Evolutionary conservation across 306 rosid genomes (phyloP), one percentile per base, ranked within the genome.

Genomic region (Gastrolobium villosum): DNA sequence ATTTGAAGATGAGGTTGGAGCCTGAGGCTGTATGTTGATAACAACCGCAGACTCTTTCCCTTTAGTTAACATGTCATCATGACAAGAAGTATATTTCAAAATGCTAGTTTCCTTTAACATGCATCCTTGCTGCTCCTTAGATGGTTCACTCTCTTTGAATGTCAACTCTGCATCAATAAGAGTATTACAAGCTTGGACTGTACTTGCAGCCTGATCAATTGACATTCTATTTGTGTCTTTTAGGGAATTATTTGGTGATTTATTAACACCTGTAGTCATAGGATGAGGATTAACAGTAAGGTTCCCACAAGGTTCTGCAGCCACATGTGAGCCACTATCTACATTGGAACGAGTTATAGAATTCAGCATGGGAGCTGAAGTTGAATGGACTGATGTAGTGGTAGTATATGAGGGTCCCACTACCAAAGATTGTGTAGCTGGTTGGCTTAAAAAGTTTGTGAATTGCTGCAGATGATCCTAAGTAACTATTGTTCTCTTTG

Each of bases 361-460:
- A 86, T 87, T 93, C 20, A 65, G 84, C 92, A 95, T 85, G 37
- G 96, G 97, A 32, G 97, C 98, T 80, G 99, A 91, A 65, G 91
- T 83, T 50, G 93, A 90, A 85, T 92, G 87, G 54, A 92, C 94
- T 15, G 90, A 92, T 0, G 95, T 94, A 63, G 98, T 91, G 30
- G 99, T 95, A n/a, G 93, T 93, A 85, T 87, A 87, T 0, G 97
- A 84, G 55, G 97, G 86, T 76, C 96, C 99, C 60, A 71, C 85
- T 36, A 75, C 83, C 1, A 97, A 95, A 74, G 97, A 90, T 45
- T 91, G 99, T 43, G 89, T 88, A 50, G 82, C 82, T 14, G 97
- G 99, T 72, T 88, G 95, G 65, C 86, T 82, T 71, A 94, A 81
- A 79, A 95, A 95, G 85, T 85, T 86, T 70, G 69, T 85, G 67